Evolutionary conservation across 2,329 filamentous ascomycete genomes (phyloP).

Genomic region (Curvularia sp.): DNA sequence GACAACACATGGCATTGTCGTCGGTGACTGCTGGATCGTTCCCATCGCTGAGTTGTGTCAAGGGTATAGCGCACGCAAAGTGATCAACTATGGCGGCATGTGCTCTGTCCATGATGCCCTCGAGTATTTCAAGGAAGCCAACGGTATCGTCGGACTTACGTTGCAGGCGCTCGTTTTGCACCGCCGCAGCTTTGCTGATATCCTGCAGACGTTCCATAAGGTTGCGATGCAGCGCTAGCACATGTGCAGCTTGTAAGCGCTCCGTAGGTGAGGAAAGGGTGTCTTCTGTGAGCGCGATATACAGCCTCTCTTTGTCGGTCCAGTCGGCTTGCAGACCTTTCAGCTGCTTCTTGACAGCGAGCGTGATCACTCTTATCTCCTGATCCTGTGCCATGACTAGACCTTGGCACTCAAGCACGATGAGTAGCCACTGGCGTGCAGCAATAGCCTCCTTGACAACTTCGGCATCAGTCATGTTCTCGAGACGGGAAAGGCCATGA

Average conservation of each 20-base stretch:
- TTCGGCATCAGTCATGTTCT: constrained; percentile 6
- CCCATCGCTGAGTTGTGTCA: constrained; percentile 11
- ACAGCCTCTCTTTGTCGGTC: constrained; percentile 27
- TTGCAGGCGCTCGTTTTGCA: constrained; percentile 9
- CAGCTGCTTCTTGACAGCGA: constrained; percentile 23
- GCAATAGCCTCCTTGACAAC: constrained; percentile 2
- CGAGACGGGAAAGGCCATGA: background rate
- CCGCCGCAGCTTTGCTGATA: constrained; percentile 5
- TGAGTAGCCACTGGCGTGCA: constrained; percentile 23
- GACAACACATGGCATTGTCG: constrained; percentile 24
- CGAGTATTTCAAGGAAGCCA: constrained; percentile 6
- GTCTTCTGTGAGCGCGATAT: constrained; percentile 27
- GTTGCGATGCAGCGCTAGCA: constrained; percentile 22
- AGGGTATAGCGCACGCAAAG: constrained; percentile 32
- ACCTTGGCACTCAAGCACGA: constrained; percentile 16
- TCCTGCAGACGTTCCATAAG: constrained; percentile 14
- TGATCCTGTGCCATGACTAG: constrained; percentile 8
- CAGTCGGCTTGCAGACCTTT: constrained; percentile 1
- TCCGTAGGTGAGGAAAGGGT: constrained; percentile 9
- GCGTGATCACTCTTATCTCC: constrained; percentile 20
- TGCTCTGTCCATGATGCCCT: constrained; percentile 10
- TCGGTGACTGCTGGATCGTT: background rate
- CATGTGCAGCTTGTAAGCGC: constrained; percentile 19
- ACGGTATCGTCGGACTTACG: background rate
- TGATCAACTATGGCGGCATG: constrained; percentile 18